Evolutionary conservation across 208 protist genomes (phyloP).

Genomic region (Leishmania aethiopica): DNA sequence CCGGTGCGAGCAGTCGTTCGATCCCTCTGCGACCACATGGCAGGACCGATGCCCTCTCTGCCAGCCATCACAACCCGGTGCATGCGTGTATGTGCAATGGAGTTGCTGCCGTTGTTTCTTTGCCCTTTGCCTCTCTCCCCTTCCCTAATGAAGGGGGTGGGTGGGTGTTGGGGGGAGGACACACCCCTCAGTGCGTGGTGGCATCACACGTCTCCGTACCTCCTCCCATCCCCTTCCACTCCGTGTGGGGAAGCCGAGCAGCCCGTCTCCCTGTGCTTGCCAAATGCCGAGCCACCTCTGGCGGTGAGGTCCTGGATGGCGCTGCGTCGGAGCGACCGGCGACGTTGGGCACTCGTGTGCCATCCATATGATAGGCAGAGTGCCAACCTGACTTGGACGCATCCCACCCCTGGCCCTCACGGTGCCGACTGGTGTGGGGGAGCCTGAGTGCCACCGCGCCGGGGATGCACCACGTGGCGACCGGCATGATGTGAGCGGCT

Average conservation of each 20-base stretch:
- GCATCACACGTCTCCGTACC: not conserved
- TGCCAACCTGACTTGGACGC: not conserved
- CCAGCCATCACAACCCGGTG: not conserved
- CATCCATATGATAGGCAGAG: not conserved
- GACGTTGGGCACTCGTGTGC: not conserved
- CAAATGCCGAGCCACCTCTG: not conserved
- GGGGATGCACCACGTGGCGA: not conserved
- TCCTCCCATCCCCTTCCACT: not conserved
- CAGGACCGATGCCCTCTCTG: not conserved
- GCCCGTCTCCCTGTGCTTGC: not conserved
- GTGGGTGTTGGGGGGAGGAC: no score
- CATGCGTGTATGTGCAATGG: not conserved
- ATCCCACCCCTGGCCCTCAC: not conserved
- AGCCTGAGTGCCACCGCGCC: not conserved
- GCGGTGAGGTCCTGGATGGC: not conserved
- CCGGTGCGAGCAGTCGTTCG: not conserved
- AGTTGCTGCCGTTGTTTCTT: not conserved
- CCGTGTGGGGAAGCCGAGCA: not conserved
- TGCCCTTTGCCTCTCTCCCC: not conserved
- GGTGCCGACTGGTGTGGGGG: not conserved
- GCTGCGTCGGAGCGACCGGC: not conserved
- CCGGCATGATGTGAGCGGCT: not conserved
- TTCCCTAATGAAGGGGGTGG: not conserved
- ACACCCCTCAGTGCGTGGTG: not conserved
- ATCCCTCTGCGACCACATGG: not conserved